phyloP scores from a whole-genome alignment of 768 basidiomycete species.

The Serendipita sp. region DNA sequence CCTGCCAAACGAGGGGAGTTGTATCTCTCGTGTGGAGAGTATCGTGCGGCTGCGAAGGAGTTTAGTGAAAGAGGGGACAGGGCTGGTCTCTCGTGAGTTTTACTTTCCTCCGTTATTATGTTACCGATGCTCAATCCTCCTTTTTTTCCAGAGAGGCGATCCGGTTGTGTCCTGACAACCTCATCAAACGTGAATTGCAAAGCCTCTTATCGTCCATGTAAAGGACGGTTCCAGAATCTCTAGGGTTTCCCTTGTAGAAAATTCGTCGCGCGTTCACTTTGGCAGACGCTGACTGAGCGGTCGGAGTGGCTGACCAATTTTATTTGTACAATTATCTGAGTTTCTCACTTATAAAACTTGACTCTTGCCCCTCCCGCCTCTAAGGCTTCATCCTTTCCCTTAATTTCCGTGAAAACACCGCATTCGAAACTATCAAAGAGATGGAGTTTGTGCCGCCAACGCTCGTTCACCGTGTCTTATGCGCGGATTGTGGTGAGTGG shows the following conservation, averaged over 20 bases:
- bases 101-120: neutral
- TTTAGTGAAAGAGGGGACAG: slow-evolving; percentile 85
- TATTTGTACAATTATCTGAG: too few species aligned
- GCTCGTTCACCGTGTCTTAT: slow-evolving; percentile 67
- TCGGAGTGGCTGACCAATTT: neutral
- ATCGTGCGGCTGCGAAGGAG: slow-evolving; percentile 73
- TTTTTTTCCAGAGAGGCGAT: slow-evolving; percentile 45
- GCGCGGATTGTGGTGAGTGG: slow-evolving; percentile 69
- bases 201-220: neutral
- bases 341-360: neutral
- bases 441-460: slow-evolving; percentile 75
- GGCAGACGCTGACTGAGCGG: neutral
- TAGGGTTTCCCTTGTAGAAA: neutral
- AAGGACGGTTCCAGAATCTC: neutral
- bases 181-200: slow-evolving; percentile 57
- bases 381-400: neutral
- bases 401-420: neutral
- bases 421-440: neutral
- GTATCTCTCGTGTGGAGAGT: slow-evolving; percentile 82
- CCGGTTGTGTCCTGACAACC: slow-evolving; percentile 60
- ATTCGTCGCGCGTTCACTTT: neutral
- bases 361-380: neutral
- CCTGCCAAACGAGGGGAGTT: slow-evolving; percentile 66
- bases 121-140: slow-evolving; percentile 10
- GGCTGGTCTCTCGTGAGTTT: slow-evolving; percentile 67